Evolutionary conservation across 331 rosid genomes (phyloP).

Genomic region (Erythrophleum ivorense): DNA sequence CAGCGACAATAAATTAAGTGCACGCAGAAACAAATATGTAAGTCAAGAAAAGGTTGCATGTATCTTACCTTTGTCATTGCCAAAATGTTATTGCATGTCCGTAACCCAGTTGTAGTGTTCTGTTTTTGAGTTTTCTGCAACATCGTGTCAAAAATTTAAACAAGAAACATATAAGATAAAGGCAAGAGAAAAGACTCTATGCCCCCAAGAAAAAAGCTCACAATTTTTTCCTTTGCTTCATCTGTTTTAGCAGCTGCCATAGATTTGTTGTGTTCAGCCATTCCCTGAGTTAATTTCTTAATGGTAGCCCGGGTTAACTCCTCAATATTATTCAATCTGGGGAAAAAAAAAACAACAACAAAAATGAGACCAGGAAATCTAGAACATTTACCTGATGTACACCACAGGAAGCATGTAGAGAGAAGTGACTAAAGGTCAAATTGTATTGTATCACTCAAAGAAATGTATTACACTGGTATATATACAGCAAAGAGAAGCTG

Average conservation of each 20-base stretch:
- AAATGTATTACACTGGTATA: neutral
- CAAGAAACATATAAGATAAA: slow-evolving; percentile 25
- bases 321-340: slow-evolving; percentile 89
- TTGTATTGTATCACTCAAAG: neutral
- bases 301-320: slow-evolving; percentile 95
- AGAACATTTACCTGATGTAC: neutral
- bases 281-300: slow-evolving; percentile 98
- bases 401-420: neutral
- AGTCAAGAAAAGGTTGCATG: slow-evolving; percentile 13
- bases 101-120: slow-evolving; percentile 94
- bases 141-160: slow-evolving; percentile 22
- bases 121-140: slow-evolving; percentile 92
- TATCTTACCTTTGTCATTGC: slow-evolving; percentile 84
- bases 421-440: neutral
- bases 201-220: slow-evolving; percentile 52
- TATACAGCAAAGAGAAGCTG: neutral
- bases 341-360: neutral
- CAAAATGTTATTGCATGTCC: slow-evolving; percentile 95
- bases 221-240: slow-evolving; percentile 86
- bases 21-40: slow-evolving; percentile 10
- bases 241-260: slow-evolving; percentile 96
- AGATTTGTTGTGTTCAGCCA: slow-evolving; percentile 92
- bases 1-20: slow-evolving; percentile 28
- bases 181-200: slow-evolving; percentile 21
- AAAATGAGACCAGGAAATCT: slow-evolving; percentile 16